phyloP scores from a whole-genome alignment of 1,139 yeast species.

The Geotrichum candidum region DNA sequence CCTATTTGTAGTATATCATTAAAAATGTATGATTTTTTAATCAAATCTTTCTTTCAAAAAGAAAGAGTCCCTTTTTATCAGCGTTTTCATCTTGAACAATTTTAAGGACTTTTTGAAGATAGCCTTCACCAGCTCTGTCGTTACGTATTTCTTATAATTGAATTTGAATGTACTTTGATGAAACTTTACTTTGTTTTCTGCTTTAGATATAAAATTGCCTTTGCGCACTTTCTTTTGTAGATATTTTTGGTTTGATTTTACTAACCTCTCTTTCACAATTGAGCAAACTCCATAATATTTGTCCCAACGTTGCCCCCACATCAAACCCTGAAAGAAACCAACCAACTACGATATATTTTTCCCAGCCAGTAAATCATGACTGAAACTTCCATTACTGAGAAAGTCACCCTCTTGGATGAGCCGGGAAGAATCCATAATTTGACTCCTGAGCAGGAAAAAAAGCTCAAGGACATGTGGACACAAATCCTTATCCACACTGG shows the following conservation, averaged over 20 bases:
- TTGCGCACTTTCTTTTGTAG: too few relatives aligned
- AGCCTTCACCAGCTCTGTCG: too few relatives aligned
- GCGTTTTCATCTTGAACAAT: too few relatives aligned
- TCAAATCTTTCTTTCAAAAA: too few relatives aligned
- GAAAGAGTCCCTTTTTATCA: too few relatives aligned
- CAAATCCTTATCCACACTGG: conserved; percentile 58
- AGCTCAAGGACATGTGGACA: conserved; percentile 72
- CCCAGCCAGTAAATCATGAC: not conserved
- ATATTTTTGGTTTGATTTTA: not conserved
- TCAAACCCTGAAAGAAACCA: not conserved
- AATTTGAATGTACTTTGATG: too few relatives aligned
- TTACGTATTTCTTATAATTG: too few relatives aligned
- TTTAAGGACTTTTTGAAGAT: too few relatives aligned
- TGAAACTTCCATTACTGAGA: not conserved
- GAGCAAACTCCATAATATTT: not conserved
- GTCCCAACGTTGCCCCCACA: not conserved
- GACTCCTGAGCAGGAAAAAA: conserved; percentile 56
- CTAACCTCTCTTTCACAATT: not conserved
- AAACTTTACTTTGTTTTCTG: not conserved
- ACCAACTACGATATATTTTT: not conserved
- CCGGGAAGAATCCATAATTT: conserved; percentile 48
- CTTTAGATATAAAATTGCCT: not conserved
- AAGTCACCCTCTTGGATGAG: not conserved
- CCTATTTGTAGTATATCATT: too few relatives aligned
- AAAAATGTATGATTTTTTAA: too few relatives aligned